A percentile compares a stretch with the other conserved stretches of the same genome.
These are phyloP conservation scores for Colletotrichum tabaci DNA, from an alignment of 2,329 filamentous ascomycete genomes.

Conservation along the genomic window DNA sequence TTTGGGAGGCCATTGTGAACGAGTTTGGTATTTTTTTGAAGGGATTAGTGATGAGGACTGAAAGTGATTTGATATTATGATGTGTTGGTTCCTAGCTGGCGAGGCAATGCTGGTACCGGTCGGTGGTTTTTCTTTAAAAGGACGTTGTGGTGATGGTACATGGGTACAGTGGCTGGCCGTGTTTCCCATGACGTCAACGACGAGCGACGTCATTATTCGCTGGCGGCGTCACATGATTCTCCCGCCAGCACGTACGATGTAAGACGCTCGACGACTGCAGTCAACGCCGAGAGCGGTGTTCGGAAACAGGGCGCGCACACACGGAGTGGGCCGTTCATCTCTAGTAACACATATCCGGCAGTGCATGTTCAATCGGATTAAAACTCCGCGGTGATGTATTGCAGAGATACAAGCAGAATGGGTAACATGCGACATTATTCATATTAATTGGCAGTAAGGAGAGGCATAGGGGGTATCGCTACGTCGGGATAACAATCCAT, in stretches of 20 bases:
- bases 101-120: too few species aligned
- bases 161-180: not conserved
- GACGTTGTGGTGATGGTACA: constrained; percentile 11
- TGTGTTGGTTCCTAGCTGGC: rapidly evolving
- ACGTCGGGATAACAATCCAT: not conserved
- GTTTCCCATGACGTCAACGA: constrained; percentile 33
- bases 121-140: not conserved
- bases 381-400: not conserved
- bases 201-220: constrained; percentile 30
- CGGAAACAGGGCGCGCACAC: too few species aligned
- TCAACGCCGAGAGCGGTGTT: not conserved
- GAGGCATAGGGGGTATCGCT: not conserved
- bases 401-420: not conserved
- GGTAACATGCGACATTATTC: not conserved
- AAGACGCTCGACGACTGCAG: not conserved
- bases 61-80: not conserved
- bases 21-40: not conserved
- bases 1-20: constrained; percentile 31
- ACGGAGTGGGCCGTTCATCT: too few species aligned
- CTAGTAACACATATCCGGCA: not conserved
- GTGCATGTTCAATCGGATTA: constrained; percentile 1
- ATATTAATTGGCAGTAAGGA: not conserved
- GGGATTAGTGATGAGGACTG: too few species aligned
- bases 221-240: constrained; percentile 33
- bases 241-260: not conserved